Evolutionary conservation across 352 stramenopile species (phyloP), one percentile per base, ranked within the genome.

Genomic region (Elongisporangium prolatum): DNA sequence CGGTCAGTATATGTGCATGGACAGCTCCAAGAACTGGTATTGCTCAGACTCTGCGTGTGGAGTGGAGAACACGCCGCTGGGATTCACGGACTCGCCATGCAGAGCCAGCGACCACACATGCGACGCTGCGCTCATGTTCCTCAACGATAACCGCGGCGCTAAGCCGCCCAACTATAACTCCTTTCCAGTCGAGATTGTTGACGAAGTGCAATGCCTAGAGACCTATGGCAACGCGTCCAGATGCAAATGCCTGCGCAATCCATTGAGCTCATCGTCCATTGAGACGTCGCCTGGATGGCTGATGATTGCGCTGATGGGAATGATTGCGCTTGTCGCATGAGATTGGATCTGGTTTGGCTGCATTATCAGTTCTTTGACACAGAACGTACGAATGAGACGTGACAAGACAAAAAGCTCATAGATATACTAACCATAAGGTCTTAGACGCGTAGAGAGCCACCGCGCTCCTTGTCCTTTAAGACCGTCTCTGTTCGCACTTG

Each of bases 101-200:
- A 84, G 87, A 24, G 28, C 59, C 1, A 69, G 71, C 3, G 58
- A 74, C 20, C 61, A 74, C 54, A 93, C 81, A 1, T 93, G 84
- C 58, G 64, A 67, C 49, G 78, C 77, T 51, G 65, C 67, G 37
- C 65, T 90, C 52, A 79, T 79, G 72, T 82, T 91, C 57, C 66
- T 93, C 17, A 90, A 93, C 67, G 81, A 93, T 54, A 89, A 91
- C 50, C 74, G 80, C 0, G 80, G 73, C 0, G 84, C 79, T 6
- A 93, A 93, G 59, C 84, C 84, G n/a, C 75, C 77, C 9, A 80
- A 85, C 57, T 90, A 78, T 59, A 77, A 93, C 60, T 59, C 75
- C 13, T 84, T 80, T 49, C 60, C 81, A 8, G 76, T 93, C 47
- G 80, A 93, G 60, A 86, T 93, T 60, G 66, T 93, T 48, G 72